Evolutionary conservation across 306 rosid genomes (phyloP).

Genomic region (Quercus aquifolioides): DNA sequence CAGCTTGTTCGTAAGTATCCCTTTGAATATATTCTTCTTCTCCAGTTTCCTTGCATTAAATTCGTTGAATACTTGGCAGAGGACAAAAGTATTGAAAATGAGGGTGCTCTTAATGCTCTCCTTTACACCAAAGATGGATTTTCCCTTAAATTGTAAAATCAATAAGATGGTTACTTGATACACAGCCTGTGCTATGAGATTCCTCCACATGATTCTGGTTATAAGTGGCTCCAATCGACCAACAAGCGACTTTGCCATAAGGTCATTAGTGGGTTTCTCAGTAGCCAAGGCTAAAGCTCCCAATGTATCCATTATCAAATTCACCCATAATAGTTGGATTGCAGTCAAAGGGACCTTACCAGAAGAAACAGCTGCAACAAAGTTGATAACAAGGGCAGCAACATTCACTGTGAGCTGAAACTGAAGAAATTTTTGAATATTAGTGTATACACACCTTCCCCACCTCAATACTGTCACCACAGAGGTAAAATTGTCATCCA

Average conservation of each 20-base stretch:
- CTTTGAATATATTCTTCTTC: slow-evolving; percentile 26
- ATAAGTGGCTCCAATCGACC: slow-evolving; percentile 15
- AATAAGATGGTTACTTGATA: slow-evolving; percentile 19
- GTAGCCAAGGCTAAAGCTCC: slow-evolving; percentile 33
- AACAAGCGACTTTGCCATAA: slow-evolving; percentile 6
- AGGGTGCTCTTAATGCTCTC: slow-evolving; percentile 21
- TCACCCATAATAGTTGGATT: slow-evolving; percentile 28
- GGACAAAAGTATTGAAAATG: slow-evolving; percentile 27
- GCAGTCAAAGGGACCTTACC: slow-evolving; percentile 22
- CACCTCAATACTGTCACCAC: slow-evolving; percentile 22
- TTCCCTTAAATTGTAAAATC: slow-evolving; percentile 21
- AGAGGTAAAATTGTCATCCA: slow-evolving; percentile 17
- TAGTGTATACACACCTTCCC: slow-evolving; percentile 29
- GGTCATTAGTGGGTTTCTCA: slow-evolving; percentile 20
- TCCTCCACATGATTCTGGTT: slow-evolving; percentile 28
- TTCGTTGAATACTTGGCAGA: slow-evolving; percentile 22
- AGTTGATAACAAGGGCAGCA: slow-evolving; percentile 13
- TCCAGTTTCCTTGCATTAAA: slow-evolving; percentile 29
- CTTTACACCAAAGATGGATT: slow-evolving; percentile 14
- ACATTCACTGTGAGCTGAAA: slow-evolving; percentile 28
- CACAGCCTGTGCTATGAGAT: slow-evolving; percentile 23
- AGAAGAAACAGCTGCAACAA: slow-evolving; percentile 18
- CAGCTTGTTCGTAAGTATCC: slow-evolving; percentile 18
- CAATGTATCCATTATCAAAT: slow-evolving; percentile 27
- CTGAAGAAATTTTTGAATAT: slow-evolving; percentile 26